Evolutionary conservation across 345 rosid genomes (phyloP).

Genomic region (Syzygium grande): DNA sequence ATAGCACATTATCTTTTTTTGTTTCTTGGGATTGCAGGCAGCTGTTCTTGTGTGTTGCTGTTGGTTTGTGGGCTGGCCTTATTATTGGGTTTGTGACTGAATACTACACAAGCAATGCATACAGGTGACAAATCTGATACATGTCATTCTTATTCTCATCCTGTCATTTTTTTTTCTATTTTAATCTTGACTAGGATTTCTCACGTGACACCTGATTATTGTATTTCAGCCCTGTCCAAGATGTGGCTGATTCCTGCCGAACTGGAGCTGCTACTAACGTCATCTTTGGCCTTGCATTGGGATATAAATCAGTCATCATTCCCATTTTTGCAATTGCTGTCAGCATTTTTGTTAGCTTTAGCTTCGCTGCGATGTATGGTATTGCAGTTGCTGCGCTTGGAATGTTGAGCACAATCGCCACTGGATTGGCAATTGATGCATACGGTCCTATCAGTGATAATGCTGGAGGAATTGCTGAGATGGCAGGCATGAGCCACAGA

Average conservation of each 20-base stretch:
- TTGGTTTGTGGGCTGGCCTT: slow-evolving; percentile 84
- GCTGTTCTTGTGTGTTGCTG: slow-evolving; percentile 61
- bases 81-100: slow-evolving; percentile 71
- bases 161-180: not conserved
- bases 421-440: slow-evolving; percentile 78
- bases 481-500: slow-evolving; percentile 85
- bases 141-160: not conserved
- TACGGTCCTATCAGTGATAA: slow-evolving; percentile 87
- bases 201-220: not conserved
- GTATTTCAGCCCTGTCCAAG: slow-evolving; percentile 88
- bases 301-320: slow-evolving; percentile 68
- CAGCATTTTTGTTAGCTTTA: slow-evolving; percentile 68
- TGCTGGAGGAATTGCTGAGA: slow-evolving; percentile 84
- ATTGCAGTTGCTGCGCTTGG: slow-evolving; percentile 78
- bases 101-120: slow-evolving; percentile 71
- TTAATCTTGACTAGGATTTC: not conserved
- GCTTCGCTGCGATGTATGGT: slow-evolving; percentile 77
- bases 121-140: slow-evolving; percentile 26
- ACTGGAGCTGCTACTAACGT: slow-evolving; percentile 84
- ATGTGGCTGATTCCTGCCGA: slow-evolving; percentile 95
- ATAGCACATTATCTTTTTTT: not conserved
- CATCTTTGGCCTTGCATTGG: slow-evolving; percentile 73
- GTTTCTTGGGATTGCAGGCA: slow-evolving; percentile 39
- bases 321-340: slow-evolving; percentile 69
- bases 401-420: slow-evolving; percentile 82